Conservation (phyloP, 2,329 filamentous ascomycete genomes). For the Neonectria coccinea region DNA sequence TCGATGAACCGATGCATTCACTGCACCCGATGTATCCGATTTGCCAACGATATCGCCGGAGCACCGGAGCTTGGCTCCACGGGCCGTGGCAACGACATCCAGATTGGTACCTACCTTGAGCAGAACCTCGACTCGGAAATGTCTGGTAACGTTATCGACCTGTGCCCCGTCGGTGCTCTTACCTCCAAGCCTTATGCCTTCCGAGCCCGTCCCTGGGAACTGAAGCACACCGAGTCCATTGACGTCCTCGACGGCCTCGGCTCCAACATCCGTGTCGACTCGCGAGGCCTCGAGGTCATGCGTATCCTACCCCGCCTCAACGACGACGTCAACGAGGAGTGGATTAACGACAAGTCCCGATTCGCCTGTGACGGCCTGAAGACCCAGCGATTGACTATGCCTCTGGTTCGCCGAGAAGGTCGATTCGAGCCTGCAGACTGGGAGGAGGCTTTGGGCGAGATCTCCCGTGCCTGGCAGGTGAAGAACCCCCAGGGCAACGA, state of each 20-base stretch:
- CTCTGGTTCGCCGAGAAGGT: slow-evolving; percentile 86
- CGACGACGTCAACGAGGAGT: slow-evolving; percentile 98
- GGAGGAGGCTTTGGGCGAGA: slow-evolving; percentile 94
- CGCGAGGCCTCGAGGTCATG: slow-evolving; percentile 95
- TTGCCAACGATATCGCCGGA: slow-evolving; percentile 96
- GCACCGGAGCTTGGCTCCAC: slow-evolving; percentile 95
- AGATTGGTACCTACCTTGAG: slow-evolving; percentile 98
- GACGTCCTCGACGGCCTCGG: slow-evolving; percentile 94
- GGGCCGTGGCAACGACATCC: slow-evolving; percentile 95
- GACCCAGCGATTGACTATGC: slow-evolving; percentile 94
- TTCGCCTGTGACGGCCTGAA: slow-evolving; percentile 97
- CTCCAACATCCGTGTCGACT: slow-evolving; percentile 94
- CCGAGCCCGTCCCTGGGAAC: slow-evolving; percentile 94
- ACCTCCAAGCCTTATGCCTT: slow-evolving; percentile 99
- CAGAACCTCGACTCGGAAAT: slow-evolving; percentile 93
- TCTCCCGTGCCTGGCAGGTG: slow-evolving; percentile 82
- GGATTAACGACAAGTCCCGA: slow-evolving; percentile 98
- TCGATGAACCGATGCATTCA: slow-evolving; percentile 99
- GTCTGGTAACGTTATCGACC: slow-evolving; percentile 96
- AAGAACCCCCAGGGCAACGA: slow-evolving; percentile 89
- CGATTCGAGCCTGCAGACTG: slow-evolving; percentile 94
- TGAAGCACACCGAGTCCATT: slow-evolving; percentile 95
- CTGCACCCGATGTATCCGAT: slow-evolving; percentile 97
- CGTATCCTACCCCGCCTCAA: slow-evolving; percentile 91
- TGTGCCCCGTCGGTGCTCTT: slow-evolving; percentile 96